Base-by-base conservation (phyloP, 345 rosid genomes). In the Hibiscus syriacus region DNA sequence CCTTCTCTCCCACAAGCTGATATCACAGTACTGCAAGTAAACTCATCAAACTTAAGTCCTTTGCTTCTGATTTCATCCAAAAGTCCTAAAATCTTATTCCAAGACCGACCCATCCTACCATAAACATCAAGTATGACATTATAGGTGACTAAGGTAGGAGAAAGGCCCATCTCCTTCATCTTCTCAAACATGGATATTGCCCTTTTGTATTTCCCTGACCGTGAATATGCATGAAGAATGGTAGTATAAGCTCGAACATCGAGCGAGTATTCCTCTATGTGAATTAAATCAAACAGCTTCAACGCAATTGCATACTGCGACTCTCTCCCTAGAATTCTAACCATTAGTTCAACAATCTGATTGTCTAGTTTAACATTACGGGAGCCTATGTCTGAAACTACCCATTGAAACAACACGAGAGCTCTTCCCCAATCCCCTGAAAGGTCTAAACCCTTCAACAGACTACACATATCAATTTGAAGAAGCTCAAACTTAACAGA, bases 1-100 rank as follows among this genome's bases (percentile, higher is more conserved):
- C n/a, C n/a, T n/a, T n/a, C n/a, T n/a, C 95, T 85, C 29, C 91
- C 92, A 74, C 88, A 92, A 41, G 98, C 98, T 36, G 98, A 78
- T 45, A 92, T 55, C 67, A 92, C 98, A 17, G 96, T 90, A 39
- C 98, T 92, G 54, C 87, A 90, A 70, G 98, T 90, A 59, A 92
- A 92, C 63, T 92, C 98, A 74, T 90, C 97, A 55, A 83, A 86
- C 20, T 73, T 63, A 48, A 90, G 79, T 22, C 91, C 84, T 69
- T 71, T 76, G 75, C 73, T 77, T 78, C 76, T 83, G 77, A 92
- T 90, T 73, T 86, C 96, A 46, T 85, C 89, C 74, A 92, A 67
- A 45, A 92, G 84, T 1, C 43, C 46, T 20, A 86, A 71, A 81
- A 90, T 88, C 17, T 78, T 88, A 13, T 72, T 36, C 91, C 94